Evolutionary conservation across 2,329 filamentous ascomycete genomes (phyloP).

Genomic region (Hortaea werneckii): DNA sequence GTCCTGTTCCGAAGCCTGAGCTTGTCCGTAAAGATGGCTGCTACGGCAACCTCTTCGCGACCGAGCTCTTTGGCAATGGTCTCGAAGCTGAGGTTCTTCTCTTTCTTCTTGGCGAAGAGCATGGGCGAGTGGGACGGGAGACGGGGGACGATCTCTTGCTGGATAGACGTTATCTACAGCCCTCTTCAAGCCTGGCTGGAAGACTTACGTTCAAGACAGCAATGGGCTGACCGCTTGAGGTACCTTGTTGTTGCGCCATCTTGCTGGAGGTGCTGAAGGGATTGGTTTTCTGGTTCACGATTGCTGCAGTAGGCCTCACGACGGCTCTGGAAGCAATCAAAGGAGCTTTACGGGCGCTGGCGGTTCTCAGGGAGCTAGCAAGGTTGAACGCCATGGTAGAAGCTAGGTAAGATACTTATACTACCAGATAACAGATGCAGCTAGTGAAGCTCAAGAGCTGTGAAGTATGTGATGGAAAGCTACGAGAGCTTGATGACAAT

Average conservation of each 20-base stretch:
- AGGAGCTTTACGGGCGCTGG: slow-evolving; percentile 4
- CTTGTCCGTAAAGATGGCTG: slow-evolving; percentile 87
- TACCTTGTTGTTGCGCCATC: slow-evolving; percentile 11
- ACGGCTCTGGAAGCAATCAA: slow-evolving; percentile 2
- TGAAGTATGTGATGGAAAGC: not conserved
- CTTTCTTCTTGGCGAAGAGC: slow-evolving; percentile 73
- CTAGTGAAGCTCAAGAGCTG: not conserved
- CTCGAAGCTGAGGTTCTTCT: slow-evolving; percentile 67
- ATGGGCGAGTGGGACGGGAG: slow-evolving; percentile 61
- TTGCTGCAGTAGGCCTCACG: slow-evolving; percentile 3
- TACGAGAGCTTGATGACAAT: not conserved
- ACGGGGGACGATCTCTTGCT: slow-evolving; percentile 57
- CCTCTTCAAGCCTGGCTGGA: too few relatives aligned
- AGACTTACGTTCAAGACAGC: slow-evolving; percentile 18
- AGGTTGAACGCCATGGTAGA: slow-evolving; percentile 5
- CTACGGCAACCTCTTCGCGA: slow-evolving; percentile 73
- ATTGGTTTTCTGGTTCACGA: slow-evolving; percentile 5
- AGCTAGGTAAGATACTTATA: slow-evolving; percentile 1
- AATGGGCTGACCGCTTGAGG: slow-evolving; percentile 22
- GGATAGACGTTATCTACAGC: not conserved
- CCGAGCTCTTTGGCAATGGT: slow-evolving; percentile 62
- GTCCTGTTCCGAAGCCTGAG: slow-evolving; percentile 61
- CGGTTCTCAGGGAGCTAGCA: slow-evolving; percentile 4
- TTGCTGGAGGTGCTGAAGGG: slow-evolving; percentile 7
- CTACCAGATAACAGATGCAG: not conserved